Evolutionary conservation across 345 rosid genomes (phyloP), one percentile per base, ranked within the genome.

Genomic region (Brassica incana): DNA sequence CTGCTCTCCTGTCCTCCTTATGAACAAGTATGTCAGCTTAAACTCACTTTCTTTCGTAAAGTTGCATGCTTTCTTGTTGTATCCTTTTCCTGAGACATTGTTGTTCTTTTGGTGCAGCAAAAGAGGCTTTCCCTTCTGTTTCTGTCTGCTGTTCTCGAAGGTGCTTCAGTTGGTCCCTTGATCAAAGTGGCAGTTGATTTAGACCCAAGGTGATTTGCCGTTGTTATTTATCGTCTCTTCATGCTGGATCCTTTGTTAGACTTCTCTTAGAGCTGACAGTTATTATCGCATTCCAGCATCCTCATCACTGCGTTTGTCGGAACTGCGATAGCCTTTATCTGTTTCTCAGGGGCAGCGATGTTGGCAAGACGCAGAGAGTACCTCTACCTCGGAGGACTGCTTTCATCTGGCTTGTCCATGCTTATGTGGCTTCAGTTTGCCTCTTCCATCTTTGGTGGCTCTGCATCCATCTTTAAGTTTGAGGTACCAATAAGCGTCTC

Each of bases 331-430:
- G 97, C 99, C 6, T 96, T 93, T 68, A 90, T 87, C 5, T 96
- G 99, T 83, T 96, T 96, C 88, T 93, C 99, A 1, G 95, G 69
- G 0, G 98, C 99, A 25, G 97, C 98, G 5, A 90, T 92, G 97
- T 25, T 92, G 71, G 98, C 98, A 2, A 93, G 88, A 85, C 92
- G 99, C 7, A 88, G 99, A 32, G 99, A 96, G 82, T 96, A 90
- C 72, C 94, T 96, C 10, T 96, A 93, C 83, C 97, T 96, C 23
- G 95, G 97, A 72, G 99, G 99, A 33, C 73, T 96, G 79, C 97
- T 96, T 32, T 92, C 97, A 2, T 93, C 98, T 82, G 97, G 97
- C 23, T 36, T 93, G 50, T 92, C 97, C n/a, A 86, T 93, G 60
- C 89, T 96, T 2, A 72, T 93, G 30, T 96, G 99, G 99, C 80